Evolutionary conservation across 2,329 filamentous ascomycete genomes (phyloP).

Genomic region (Aspergillus tanneri): DNA sequence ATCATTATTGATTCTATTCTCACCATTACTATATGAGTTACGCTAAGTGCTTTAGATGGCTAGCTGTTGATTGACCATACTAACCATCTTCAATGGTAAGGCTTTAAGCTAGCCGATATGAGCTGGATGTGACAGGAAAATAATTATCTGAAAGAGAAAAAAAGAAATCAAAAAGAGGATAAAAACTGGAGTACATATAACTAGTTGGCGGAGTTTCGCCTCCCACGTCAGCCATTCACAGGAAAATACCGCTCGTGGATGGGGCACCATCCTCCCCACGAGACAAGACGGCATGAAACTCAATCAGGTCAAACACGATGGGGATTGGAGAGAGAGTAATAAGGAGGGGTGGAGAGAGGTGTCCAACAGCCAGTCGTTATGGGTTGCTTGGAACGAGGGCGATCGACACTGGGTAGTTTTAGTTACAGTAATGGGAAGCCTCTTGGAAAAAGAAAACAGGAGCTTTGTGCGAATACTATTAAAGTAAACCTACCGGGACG

Average conservation of each 20-base stretch:
- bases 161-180: conserved; percentile 3
- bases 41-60: too few species aligned
- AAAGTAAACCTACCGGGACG: not conserved
- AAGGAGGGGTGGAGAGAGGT: conserved; percentile 14
- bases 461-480: not conserved
- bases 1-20: not conserved
- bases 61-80: not conserved
- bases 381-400: conserved; percentile 3
- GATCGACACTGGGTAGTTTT: conserved; percentile 17
- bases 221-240: conserved; percentile 15
- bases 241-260: conserved; percentile 20
- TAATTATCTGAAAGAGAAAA: conserved; percentile 5
- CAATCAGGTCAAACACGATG: conserved; percentile 16
- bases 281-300: conserved; percentile 22
- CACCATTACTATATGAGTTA: not conserved
- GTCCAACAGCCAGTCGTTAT: conserved; percentile 4
- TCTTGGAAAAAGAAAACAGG: not conserved
- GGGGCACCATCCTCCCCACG: conserved; percentile 12
- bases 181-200: conserved; percentile 4
- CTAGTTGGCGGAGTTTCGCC: conserved; percentile 16
- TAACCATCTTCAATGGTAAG: too few species aligned
- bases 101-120: not conserved
- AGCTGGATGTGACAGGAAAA: conserved; percentile 1
- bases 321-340: conserved; percentile 14
- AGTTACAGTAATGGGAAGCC: conserved; percentile 4